Base-by-base conservation (phyloP, 1,284 basidiomycete genomes). In the Sporisorium exsertum region DNA sequence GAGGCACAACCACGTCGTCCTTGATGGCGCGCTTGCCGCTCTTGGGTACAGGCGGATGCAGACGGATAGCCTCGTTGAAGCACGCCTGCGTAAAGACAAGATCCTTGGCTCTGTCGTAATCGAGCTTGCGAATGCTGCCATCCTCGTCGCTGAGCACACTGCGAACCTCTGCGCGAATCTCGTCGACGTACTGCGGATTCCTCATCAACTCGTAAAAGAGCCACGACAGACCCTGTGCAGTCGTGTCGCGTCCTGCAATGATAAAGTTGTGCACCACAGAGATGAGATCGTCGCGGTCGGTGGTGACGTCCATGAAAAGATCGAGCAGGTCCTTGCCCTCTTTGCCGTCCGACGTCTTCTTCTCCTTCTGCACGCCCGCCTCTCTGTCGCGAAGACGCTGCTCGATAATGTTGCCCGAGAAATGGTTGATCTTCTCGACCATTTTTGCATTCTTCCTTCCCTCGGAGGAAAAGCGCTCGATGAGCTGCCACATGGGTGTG, bases 231-330 rank as follows among this genome's bases (percentile, higher is more conserved):
- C 72, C 68, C 50, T 81, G 80, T 1, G 80, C 80, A 0, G 80
- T 81, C 7, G 80, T 81, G 58, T 81, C 80, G 8, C 78, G 65
- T 12, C 81, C 81, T 13, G 81, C 81, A 40, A 82, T 80, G 57
- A 82, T 64, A 49, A 82, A 82, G 64, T 82, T 82, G 49, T 79
- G 76, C 53, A 81, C 79, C 12, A 79, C 71, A 15, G 73, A 60
- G 16, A 77, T 74, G 9, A 82, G 79, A 24, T 81, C 81, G 18
- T 80, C 72, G 10, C 76, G 65, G 22, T 70, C 59, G 24, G 68
- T 68, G 8, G 72, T 74, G 43, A 72, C 52, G 32, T 82, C 78
- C 69, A 82, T 82, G 58, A 82, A 82, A 5, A 81, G 72, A 24
- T 76, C 77, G 42, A 82, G 65, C 43, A 82, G 63, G 35, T 82